phyloP scores from a whole-genome alignment of 208 protist species.

The Naegleria fowleri region DNA sequence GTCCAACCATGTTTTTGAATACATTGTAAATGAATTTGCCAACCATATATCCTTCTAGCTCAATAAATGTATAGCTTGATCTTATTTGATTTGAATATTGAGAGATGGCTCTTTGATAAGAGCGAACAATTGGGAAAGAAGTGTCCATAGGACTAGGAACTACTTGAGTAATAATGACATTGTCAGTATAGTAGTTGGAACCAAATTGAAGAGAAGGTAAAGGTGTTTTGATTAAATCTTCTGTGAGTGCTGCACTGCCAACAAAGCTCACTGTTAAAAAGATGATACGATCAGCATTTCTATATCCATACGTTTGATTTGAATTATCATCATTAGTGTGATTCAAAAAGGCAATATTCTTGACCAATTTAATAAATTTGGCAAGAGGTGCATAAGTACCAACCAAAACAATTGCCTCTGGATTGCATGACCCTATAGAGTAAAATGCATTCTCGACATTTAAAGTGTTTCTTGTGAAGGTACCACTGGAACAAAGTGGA shows the following conservation, averaged over 20 bases:
- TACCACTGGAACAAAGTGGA: neutral
- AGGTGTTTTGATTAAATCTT: neutral
- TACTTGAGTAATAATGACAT: neutral
- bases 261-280: neutral
- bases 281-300: neutral
- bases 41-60: neutral
- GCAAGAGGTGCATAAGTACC: neutral
- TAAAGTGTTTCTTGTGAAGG: neutral
- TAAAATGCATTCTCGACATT: neutral
- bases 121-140: neutral
- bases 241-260: neutral
- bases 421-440: neutral
- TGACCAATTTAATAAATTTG: neutral
- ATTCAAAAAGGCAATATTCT: neutral
- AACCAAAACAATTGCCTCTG: constrained; percentile 2
- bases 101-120: neutral
- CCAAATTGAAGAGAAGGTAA: neutral
- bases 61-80: neutral
- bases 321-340: no score
- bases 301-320: neutral
- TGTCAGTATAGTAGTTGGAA: neutral
- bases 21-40: neutral
- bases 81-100: neutral
- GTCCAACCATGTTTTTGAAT: neutral
- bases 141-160: neutral